Evolutionary conservation across 768 basidiomycete species (phyloP).

Genomic region (Sporobolomyces pararoseus): DNA sequence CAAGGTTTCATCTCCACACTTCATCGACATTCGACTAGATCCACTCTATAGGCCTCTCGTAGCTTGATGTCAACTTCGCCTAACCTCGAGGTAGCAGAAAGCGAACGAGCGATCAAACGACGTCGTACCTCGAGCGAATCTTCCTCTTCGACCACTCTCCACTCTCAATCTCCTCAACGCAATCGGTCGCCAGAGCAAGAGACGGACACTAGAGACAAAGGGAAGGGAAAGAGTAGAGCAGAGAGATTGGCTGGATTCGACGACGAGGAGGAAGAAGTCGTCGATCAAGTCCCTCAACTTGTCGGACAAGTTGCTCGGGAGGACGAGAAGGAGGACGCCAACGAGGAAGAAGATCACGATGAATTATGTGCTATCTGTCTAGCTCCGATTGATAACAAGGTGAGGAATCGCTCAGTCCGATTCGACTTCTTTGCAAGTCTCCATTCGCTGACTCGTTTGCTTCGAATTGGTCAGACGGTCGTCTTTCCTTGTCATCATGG

Average conservation of each 20-base stretch:
- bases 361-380: slow-evolving; percentile 39
- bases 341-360: neutral
- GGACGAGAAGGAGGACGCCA: neutral
- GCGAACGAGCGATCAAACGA: neutral
- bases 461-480: slow-evolving; percentile 20
- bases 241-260: slow-evolving; percentile 25
- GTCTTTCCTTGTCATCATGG: slow-evolving; percentile 36
- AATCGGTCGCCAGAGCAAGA: neutral
- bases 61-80: neutral
- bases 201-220: neutral
- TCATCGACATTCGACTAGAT: neutral
- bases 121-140: neutral
- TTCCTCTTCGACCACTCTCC: neutral
- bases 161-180: neutral
- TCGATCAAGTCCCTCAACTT: neutral
- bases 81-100: neutral
- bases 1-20: neutral
- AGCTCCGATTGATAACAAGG: slow-evolving; percentile 39
- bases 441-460: neutral
- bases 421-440: no score
- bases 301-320: no score
- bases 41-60: neutral
- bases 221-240: neutral
- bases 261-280: slow-evolving; percentile 13
- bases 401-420: no score